Percentiles rank a stretch among this genome's conserved stretches.
phyloP scores from a whole-genome alignment of 2,329 filamentous ascomycete genomes.

The Trichoderma atrobrunneum region DNA sequence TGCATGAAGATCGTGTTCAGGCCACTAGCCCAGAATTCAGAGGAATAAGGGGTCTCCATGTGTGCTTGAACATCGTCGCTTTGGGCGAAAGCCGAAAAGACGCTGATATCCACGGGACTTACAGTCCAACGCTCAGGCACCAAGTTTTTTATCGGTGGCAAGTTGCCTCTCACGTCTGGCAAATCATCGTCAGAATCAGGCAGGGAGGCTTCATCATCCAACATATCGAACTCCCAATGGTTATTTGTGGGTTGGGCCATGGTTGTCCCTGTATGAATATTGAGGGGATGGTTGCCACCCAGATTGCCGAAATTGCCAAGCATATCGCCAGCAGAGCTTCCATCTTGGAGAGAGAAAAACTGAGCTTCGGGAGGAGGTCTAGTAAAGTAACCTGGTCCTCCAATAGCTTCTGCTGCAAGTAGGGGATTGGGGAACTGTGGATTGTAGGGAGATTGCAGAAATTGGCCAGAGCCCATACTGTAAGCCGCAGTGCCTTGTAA shows the following conservation, averaged over 20 bases:
- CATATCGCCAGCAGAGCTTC: background rate
- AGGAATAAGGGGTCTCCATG: constrained; percentile 60
- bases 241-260: constrained; percentile 8
- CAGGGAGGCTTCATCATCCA: constrained; percentile 61
- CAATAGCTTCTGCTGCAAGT: constrained; percentile 11
- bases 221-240: constrained; percentile 29
- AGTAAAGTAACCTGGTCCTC: background rate
- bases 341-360: background rate
- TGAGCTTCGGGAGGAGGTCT: background rate
- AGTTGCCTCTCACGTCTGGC: constrained; percentile 37
- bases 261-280: background rate
- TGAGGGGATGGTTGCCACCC: background rate
- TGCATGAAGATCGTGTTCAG: constrained; percentile 85
- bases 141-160: constrained; percentile 37
- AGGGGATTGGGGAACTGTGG: constrained; percentile 25
- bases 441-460: constrained; percentile 1
- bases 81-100: constrained; percentile 48
- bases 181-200: constrained; percentile 59
- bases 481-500: background rate
- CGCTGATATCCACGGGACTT: constrained; percentile 45
- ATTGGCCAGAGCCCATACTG: background rate
- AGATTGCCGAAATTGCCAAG: background rate
- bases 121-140: constrained; percentile 31
- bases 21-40: constrained; percentile 75
- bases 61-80: constrained; percentile 62